Conservation (phyloP, 1,284 basidiomycete species). For the Tetrapyrgos nigripes region DNA sequence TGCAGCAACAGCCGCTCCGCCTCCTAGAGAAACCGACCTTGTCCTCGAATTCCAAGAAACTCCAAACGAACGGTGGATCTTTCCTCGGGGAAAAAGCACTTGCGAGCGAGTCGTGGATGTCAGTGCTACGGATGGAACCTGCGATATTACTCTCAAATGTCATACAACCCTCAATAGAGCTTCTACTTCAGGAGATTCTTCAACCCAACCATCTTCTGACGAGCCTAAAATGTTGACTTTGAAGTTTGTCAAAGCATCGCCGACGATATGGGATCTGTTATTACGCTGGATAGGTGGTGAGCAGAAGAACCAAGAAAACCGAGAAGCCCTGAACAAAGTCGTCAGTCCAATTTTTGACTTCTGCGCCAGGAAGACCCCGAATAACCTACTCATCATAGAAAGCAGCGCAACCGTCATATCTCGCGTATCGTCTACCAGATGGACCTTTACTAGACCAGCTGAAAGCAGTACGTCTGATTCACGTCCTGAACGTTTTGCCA, state of each 20-base stretch:
- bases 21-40: constrained; percentile 64
- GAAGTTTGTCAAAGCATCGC: constrained; percentile 50
- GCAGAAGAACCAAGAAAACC: constrained; percentile 50
- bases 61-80: constrained; percentile 63
- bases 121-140: constrained; percentile 17
- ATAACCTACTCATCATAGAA: constrained; percentile 11
- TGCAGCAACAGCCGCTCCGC: background rate
- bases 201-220: background rate
- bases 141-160: constrained; percentile 45
- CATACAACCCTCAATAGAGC: background rate
- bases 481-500: background rate
- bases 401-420: constrained; percentile 51
- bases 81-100: constrained; percentile 63
- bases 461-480: constrained; percentile 49
- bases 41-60: constrained; percentile 73
- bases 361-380: background rate
- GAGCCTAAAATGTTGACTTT: constrained; percentile 50
- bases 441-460: constrained; percentile 63
- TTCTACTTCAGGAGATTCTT: background rate
- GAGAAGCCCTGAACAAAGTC: constrained; percentile 44
- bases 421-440: constrained; percentile 62
- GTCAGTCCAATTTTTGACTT: constrained; percentile 35
- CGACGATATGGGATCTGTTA: constrained; percentile 58
- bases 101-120: constrained; percentile 43
- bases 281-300: constrained; percentile 62